A percentile compares a stretch with the other conserved stretches of the same genome.
Conservation (phyloP, 805 yeast species). For the Sugiyamaella valdiviana region DNA sequence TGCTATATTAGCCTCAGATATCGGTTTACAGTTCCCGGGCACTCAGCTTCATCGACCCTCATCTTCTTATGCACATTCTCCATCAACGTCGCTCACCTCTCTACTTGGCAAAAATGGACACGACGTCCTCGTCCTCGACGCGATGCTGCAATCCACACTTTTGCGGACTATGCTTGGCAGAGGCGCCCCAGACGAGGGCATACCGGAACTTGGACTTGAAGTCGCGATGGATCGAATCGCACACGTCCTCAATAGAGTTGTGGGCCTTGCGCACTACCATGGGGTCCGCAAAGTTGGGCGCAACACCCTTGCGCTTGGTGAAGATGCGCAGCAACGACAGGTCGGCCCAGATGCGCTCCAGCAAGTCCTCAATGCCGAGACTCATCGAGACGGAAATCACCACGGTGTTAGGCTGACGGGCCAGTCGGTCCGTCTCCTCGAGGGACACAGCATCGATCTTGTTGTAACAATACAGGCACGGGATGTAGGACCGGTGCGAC, state of each 20-base stretch:
- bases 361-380: slow-evolving; percentile 78
- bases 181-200: slow-evolving; percentile 94
- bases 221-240: slow-evolving; percentile 88
- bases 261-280: slow-evolving; percentile 74
- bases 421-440: slow-evolving; percentile 89
- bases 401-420: slow-evolving; percentile 86
- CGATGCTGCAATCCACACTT: slow-evolving; percentile 85
- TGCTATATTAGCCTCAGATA: too few relatives aligned
- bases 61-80: not conserved
- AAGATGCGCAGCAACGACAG: slow-evolving; percentile 71
- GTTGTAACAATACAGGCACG: slow-evolving; percentile 89
- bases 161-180: slow-evolving; percentile 93
- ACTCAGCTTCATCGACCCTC: not conserved
- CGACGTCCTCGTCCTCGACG: slow-evolving; percentile 91
- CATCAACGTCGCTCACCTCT: not conserved
- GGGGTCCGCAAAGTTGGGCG: slow-evolving; percentile 81
- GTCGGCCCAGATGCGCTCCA: slow-evolving; percentile 91
- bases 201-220: slow-evolving; percentile 88
- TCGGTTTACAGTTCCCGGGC: not conserved
- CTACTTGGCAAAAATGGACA: slow-evolving; percentile 79
- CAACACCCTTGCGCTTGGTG: slow-evolving; percentile 76
- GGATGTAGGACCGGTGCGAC: slow-evolving; percentile 78
- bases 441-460: slow-evolving; percentile 92
- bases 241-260: slow-evolving; percentile 76
- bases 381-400: slow-evolving; percentile 91